These are phyloP conservation scores for Rusavskia elegans DNA, from an alignment of 495 filamentous ascomycete species.

Conservation along the genomic window DNA sequence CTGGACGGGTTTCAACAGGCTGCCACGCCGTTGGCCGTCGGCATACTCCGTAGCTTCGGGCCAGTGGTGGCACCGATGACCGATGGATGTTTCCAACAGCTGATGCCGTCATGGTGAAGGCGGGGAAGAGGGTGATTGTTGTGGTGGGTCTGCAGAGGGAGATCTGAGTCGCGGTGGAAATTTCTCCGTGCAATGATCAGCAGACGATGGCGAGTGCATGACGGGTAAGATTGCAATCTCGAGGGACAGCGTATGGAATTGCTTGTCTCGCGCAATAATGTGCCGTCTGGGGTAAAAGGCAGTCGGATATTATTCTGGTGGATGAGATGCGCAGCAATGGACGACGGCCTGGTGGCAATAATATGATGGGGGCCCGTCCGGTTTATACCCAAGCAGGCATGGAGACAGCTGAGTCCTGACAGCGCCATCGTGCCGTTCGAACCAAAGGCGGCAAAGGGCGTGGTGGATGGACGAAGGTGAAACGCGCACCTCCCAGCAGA, in stretches of 20 bases:
- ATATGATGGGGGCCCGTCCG: too few species aligned
- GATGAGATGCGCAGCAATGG: not conserved
- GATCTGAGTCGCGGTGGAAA: too few species aligned
- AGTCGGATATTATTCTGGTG: not conserved
- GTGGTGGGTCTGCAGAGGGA: too few species aligned
- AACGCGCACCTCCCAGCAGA: constrained; percentile 1
- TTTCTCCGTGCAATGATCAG: not conserved
- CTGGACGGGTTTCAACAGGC: not conserved
- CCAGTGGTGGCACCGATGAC: not conserved
- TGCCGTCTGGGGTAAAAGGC: not conserved
- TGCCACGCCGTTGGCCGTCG: not conserved
- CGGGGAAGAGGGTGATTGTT: not conserved
- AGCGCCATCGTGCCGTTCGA: not conserved
- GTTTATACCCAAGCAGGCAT: not conserved
- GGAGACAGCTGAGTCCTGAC: not conserved
- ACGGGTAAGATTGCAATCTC: not conserved
- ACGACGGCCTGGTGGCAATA: not conserved
- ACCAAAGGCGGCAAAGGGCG: not conserved
- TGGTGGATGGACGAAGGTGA: not conserved
- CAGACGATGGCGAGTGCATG: not conserved
- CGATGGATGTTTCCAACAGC: not conserved
- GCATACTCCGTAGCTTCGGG: not conserved
- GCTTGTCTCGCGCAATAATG: not conserved
- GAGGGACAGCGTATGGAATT: not conserved
- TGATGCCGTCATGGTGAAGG: not conserved